Evolutionary conservation across 2,329 filamentous ascomycete genomes (phyloP), one percentile per base, ranked within the genome.

Genomic region (Ceratocystis alfenasii): DNA sequence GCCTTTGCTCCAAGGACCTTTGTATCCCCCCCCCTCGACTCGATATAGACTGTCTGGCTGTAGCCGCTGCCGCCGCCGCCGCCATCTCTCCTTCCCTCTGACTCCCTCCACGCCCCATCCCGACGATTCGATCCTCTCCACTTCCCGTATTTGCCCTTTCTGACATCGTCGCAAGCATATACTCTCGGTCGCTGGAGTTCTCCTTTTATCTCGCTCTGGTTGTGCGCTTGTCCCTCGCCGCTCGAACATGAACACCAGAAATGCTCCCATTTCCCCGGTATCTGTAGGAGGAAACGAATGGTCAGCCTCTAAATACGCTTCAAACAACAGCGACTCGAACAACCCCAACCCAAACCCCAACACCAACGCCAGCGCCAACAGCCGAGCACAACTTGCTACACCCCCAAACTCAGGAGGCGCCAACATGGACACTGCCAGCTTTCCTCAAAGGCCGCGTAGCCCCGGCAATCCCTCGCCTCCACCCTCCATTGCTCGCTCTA

Each of bases 271-370:
- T 75, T 92, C 90, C 74, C 89, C 90, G 73, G 83, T 90, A 75
- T 94, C 89, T 77, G 78, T 89, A 81, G 87, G 87, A 75, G 89
- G 87, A 75, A 91, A 86, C 79, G 90, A 94, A 75, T 94, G 88
- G 87, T 88, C 88, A 62, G 83, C 81, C 71, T 82, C 83, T 69
- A 85, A 85, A 73, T 89, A 90, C 75, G 82, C 85, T 25, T 17
- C 65, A 46, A 62, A 62, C 48, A 64, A 65, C 48, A 30, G 22
- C 69, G 77, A 77, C 69, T 72, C 80, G 72, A 80, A 78, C 73
- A 78, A 78, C 69, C 75, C 80, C 65, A 82, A 79, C 73, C 6
- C 30, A 6, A 78, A 78, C 73, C 78, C 82, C 75, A 78, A 78
- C 69, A 75, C 80, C 65, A 82, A 80, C 73, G 78, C 73, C 73